phyloP scores from a whole-genome alignment of 1,284 basidiomycete genomes.

The Ceratobasidium sp. region DNA sequence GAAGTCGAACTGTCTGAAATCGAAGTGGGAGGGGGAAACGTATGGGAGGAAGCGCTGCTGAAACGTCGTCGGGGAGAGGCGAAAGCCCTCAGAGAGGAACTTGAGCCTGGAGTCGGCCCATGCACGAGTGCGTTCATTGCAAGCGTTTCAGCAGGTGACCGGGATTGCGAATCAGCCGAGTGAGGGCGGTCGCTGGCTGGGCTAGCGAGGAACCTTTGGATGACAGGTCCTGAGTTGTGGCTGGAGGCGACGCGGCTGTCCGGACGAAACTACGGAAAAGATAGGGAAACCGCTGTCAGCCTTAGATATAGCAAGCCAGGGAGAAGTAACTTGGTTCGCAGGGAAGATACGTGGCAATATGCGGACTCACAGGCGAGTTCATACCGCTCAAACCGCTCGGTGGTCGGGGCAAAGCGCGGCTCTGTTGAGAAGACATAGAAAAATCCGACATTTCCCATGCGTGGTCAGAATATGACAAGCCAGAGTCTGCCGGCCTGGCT shows the following conservation, averaged over 20 bases:
- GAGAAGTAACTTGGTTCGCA: conserved; percentile 15
- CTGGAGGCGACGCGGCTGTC: conserved; percentile 34
- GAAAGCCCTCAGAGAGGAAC: conserved; percentile 29
- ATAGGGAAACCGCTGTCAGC: conserved; percentile 32
- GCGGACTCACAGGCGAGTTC: conserved; percentile 46
- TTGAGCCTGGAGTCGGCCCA: background rate
- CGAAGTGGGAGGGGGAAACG: conserved; percentile 32
- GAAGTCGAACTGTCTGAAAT: conserved; percentile 38
- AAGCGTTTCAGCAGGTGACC: conserved; percentile 32
- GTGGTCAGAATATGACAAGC: conserved; percentile 26
- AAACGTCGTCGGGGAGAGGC: conserved; percentile 43
- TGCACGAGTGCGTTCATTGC: conserved; percentile 31
- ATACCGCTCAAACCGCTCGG: conserved; percentile 44
- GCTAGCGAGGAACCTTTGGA: conserved; percentile 39
- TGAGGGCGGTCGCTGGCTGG: conserved; percentile 43
- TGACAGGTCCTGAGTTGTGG: conserved; percentile 35
- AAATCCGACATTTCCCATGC: conserved; percentile 45
- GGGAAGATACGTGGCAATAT: conserved; percentile 46
- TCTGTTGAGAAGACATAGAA: conserved; percentile 43
- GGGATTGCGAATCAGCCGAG: conserved; percentile 37
- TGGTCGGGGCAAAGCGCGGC: conserved; percentile 43
- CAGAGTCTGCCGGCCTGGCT: conserved; percentile 17
- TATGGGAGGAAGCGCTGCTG: conserved; percentile 30
- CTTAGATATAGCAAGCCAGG: conserved; percentile 30
- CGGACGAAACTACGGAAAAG: conserved; percentile 40